phyloP scores from a whole-genome alignment of 2,329 filamentous ascomycete genomes.

The Sclerotinia subarctica region DNA sequence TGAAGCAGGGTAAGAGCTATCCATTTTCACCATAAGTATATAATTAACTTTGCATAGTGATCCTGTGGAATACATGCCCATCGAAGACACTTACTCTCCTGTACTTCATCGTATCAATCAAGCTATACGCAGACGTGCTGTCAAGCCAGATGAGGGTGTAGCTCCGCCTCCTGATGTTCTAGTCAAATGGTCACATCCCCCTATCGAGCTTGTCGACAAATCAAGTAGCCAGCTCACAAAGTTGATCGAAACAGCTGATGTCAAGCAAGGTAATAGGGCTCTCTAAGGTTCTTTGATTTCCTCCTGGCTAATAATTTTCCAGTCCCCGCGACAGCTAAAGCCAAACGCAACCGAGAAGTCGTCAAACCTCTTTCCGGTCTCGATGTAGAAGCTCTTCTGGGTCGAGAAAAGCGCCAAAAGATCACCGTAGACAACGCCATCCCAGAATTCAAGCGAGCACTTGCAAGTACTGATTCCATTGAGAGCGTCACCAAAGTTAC shows the following conservation, averaged over 20 bases:
- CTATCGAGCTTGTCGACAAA: conserved; percentile 60
- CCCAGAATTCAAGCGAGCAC: conserved; percentile 82
- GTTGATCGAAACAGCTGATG: conserved; percentile 66
- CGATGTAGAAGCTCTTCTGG: conserved; percentile 79
- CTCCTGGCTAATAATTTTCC: conserved; percentile 13
- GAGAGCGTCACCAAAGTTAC: conserved; percentile 63
- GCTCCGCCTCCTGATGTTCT: conserved; percentile 62
- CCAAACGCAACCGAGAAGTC: conserved; percentile 61
- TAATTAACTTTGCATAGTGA: conserved; percentile 40
- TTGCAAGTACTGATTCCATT: conserved; percentile 59
- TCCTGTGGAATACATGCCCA: conserved; percentile 64
- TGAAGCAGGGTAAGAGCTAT: conserved; percentile 62
- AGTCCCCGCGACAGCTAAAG: conserved; percentile 78
- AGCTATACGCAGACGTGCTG: conserved; percentile 77
- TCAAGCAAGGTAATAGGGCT: conserved; percentile 68
- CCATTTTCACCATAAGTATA: conserved; percentile 18
- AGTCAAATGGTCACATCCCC: conserved; percentile 69
- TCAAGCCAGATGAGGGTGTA: conserved; percentile 64
- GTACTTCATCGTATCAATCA: conserved; percentile 85
- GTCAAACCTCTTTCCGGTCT: conserved; percentile 86
- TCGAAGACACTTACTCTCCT: conserved; percentile 82
- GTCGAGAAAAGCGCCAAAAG: conserved; percentile 48
- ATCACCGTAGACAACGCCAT: conserved; percentile 73
- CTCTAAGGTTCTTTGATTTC: neutral
- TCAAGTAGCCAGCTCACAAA: conserved; percentile 56